A percentile compares a stretch with the other conserved stretches of the same genome.
These are phyloP conservation scores for Cordyceps sp. DNA, from an alignment of 2,329 filamentous ascomycete species.

Conservation along the genomic window DNA sequence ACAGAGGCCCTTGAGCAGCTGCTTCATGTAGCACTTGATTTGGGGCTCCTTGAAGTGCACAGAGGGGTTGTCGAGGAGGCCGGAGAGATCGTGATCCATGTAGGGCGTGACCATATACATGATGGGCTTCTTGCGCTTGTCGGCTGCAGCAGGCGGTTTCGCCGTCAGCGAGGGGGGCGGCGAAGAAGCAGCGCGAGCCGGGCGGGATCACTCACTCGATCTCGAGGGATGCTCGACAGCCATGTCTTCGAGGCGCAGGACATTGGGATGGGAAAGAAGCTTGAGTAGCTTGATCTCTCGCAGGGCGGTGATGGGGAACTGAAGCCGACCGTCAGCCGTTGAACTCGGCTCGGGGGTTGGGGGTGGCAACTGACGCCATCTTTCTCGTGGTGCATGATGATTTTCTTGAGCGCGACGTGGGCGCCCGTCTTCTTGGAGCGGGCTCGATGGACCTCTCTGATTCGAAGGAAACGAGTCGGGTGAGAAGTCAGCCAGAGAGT, in stretches of 20 bases:
- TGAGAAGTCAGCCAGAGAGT: not conserved
- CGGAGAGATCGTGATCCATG: conserved; percentile 98
- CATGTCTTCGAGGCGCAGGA: conserved; percentile 86
- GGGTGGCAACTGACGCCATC: conserved; percentile 50
- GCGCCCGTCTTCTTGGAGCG: conserved; percentile 57
- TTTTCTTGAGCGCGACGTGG: conserved; percentile 88
- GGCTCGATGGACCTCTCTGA: conserved; percentile 79
- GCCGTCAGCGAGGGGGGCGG: not conserved
- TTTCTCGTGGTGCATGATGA: conserved; percentile 98
- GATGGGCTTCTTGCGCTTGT: conserved; percentile 66
- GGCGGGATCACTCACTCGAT: conserved; percentile 27
- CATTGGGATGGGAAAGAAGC: conserved; percentile 79
- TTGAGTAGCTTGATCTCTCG: conserved; percentile 97
- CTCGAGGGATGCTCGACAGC: conserved; percentile 63
- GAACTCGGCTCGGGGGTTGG: not conserved
- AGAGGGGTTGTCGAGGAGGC: conserved; percentile 83
- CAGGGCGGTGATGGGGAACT: conserved; percentile 95
- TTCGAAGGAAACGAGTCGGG: not conserved
- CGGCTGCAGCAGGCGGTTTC: conserved; percentile 33
- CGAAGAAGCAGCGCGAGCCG: no score
- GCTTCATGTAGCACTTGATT: conserved; percentile 95
- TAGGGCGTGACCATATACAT: conserved; percentile 99
- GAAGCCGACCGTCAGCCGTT: conserved; percentile 1
- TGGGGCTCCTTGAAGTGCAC: conserved; percentile 77
- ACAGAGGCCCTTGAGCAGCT: conserved; percentile 73